Conservation (phyloP, 73 alveolate genomes). For the Tetrahymena elliotti region DNA sequence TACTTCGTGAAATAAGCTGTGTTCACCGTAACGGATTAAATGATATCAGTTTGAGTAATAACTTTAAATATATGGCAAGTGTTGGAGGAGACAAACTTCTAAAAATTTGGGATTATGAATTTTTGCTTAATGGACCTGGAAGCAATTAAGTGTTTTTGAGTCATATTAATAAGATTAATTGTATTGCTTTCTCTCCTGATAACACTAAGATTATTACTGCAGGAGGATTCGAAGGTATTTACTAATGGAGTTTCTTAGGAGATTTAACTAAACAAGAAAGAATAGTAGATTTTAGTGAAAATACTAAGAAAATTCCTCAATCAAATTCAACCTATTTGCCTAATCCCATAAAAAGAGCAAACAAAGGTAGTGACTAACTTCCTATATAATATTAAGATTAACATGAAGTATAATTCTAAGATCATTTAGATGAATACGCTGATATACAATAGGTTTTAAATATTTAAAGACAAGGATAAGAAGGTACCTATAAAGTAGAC, state of each 20-base stretch:
- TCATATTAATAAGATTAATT: constrained; percentile 4
- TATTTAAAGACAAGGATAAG: not conserved
- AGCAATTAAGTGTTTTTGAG: constrained; percentile 28
- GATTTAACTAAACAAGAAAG: constrained; percentile 31
- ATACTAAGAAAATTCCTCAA: not conserved
- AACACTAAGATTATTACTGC: constrained; percentile 33
- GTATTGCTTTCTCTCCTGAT: constrained; percentile 29
- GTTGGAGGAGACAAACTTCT: constrained; percentile 28
- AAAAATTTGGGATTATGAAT: constrained; percentile 43
- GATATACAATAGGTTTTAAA: not conserved
- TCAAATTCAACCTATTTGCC: not conserved
- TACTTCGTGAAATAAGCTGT: constrained; percentile 19
- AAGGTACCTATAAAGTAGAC: not conserved
- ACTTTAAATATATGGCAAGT: constrained; percentile 27
- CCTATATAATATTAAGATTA: not conserved
- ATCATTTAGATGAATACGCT: not conserved
- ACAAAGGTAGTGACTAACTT: not conserved
- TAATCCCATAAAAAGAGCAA: not conserved
- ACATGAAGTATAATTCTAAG: not conserved
- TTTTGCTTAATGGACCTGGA: constrained; percentile 34
- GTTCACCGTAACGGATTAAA: constrained; percentile 17
- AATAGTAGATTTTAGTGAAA: constrained; percentile 13
- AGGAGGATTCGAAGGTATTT: constrained; percentile 54
- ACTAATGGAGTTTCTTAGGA: constrained; percentile 45
- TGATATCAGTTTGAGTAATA: constrained; percentile 19